These are phyloP conservation scores for Cutaneotrichosporon sp. DNA, from an alignment of 1,284 basidiomycete species.

Conservation along the genomic window DNA sequence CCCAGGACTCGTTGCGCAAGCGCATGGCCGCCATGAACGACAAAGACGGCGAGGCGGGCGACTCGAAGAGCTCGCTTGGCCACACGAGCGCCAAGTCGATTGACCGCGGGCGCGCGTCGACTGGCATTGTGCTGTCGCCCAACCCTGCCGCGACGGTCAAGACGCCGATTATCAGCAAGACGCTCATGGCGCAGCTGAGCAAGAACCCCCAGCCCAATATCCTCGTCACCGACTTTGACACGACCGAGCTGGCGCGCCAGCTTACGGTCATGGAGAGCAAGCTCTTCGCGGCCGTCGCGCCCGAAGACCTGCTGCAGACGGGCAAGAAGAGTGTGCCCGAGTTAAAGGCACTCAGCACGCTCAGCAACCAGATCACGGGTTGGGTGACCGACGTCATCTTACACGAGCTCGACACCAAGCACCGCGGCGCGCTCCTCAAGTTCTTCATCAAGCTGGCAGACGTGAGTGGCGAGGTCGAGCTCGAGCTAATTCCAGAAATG, in stretches of 20 bases:
- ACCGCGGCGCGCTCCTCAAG: constrained; percentile 78
- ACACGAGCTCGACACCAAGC: constrained; percentile 79
- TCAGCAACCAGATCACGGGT: constrained; percentile 88
- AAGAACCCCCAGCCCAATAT: constrained; percentile 61
- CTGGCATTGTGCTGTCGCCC: constrained; percentile 13
- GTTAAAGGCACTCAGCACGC: constrained; percentile 84
- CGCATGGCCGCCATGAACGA: constrained; percentile 23
- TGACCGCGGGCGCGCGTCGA: constrained; percentile 23
- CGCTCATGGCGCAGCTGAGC: constrained; percentile 62
- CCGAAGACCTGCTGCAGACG: constrained; percentile 86
- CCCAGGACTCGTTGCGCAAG: constrained; percentile 40
- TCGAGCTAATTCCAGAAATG: constrained; percentile 68
- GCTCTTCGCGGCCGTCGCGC: constrained; percentile 83
- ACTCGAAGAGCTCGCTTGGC: background rate
- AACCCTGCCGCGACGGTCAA: constrained; percentile 33
- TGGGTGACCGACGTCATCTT: constrained; percentile 95
- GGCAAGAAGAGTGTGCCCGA: constrained; percentile 73
- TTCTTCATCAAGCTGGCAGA: constrained; percentile 93
- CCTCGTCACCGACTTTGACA: constrained; percentile 85
- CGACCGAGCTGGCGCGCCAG: constrained; percentile 89
- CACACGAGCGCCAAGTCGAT: constrained; percentile 15
- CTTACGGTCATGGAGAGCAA: constrained; percentile 89
- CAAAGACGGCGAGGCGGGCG: constrained; percentile 9
- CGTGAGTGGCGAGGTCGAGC: constrained; percentile 59
- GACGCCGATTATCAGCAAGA: constrained; percentile 77